Percentiles rank a stretch among this genome's conserved stretches.
These are phyloP conservation scores for Fusarium buxicola DNA, from an alignment of 2,329 filamentous ascomycete species.

Conservation along the genomic window DNA sequence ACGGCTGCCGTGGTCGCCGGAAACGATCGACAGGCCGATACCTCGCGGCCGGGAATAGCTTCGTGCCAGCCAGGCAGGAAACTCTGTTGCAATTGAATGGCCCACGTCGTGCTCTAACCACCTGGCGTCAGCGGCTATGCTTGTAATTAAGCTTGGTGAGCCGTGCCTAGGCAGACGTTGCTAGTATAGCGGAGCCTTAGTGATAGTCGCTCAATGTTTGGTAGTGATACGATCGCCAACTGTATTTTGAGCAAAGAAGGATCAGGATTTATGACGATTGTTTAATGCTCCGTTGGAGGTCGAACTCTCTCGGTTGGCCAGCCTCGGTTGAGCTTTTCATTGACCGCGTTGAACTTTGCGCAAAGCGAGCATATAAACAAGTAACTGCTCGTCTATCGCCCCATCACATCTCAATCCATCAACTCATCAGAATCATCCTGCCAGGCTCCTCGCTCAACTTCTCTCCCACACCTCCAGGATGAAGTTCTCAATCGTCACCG, in stretches of 20 bases:
- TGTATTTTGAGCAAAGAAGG: neutral
- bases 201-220: too few relatives aligned
- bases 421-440: neutral
- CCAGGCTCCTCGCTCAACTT: neutral
- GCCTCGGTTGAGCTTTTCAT: too few relatives aligned
- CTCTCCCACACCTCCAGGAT: slow-evolving; percentile 1
- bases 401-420: neutral
- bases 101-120: too few relatives aligned
- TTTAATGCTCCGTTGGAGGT: neutral
- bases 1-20: too few relatives aligned
- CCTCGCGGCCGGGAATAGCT: too few relatives aligned
- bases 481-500: slow-evolving; percentile 21
- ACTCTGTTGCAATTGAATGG: too few relatives aligned
- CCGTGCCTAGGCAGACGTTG: too few relatives aligned
- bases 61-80: too few relatives aligned
- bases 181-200: too few relatives aligned
- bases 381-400: neutral
- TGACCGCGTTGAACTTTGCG: too few relatives aligned
- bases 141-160: neutral
- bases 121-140: neutral
- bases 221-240: neutral
- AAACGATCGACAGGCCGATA: neutral
- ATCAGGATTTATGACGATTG: neutral
- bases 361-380: slow-evolving; percentile 2
- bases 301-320: too few relatives aligned